phyloP scores from a whole-genome alignment of 2,329 filamentous ascomycete species.

The Pseudogymnoascus pannorum region DNA sequence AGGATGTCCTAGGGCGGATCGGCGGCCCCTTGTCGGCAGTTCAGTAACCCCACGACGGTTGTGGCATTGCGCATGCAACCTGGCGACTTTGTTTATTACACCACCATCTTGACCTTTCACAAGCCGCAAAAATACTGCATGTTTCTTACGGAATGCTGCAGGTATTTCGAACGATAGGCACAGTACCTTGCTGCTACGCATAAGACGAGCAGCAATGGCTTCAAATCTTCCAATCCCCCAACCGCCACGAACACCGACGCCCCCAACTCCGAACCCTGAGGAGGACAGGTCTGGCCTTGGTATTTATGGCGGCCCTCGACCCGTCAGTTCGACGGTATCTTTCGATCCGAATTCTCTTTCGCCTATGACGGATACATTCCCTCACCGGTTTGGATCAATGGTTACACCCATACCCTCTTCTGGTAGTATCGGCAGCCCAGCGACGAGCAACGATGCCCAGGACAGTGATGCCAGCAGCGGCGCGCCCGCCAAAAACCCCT shows the following conservation, averaged over 20 bases:
- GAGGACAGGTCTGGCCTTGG: conserved; percentile 21
- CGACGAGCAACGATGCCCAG: conserved; percentile 16
- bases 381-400: conserved; percentile 29
- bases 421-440: conserved; percentile 15
- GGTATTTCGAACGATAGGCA: not conserved
- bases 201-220: conserved; percentile 40
- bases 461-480: conserved; percentile 31
- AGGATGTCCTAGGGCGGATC: not conserved
- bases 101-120: not conserved
- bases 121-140: not conserved
- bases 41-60: not conserved
- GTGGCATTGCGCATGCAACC: conserved; percentile 1
- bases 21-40: conserved; percentile 1
- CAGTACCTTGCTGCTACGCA: not conserved
- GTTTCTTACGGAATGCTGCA: not conserved
- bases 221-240: conserved; percentile 50
- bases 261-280: conserved; percentile 44
- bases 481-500: conserved; percentile 51
- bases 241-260: conserved; percentile 58
- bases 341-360: conserved; percentile 41
- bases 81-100: conserved; percentile 6
- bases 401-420: conserved; percentile 25
- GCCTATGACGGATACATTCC: conserved; percentile 33
- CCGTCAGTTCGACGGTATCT: conserved; percentile 24
- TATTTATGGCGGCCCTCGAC: conserved; percentile 17